Percentiles rank a stretch among this genome's conserved stretches.
Evolutionary conservation across 768 basidiomycete species (phyloP).

Genomic region (Suillus decipiens): DNA sequence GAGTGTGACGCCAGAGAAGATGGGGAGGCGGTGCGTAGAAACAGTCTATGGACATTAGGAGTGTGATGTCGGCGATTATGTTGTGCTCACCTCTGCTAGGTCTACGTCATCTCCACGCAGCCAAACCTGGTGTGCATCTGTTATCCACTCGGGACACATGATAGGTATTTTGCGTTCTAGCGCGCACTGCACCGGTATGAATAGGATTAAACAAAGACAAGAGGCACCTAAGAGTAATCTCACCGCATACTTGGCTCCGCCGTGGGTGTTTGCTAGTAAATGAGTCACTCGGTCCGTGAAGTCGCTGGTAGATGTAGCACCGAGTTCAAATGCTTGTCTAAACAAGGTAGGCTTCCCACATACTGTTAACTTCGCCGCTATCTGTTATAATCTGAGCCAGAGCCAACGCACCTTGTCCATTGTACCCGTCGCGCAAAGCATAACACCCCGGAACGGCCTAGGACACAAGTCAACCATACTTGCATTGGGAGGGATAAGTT

Average conservation of each 20-base stretch:
- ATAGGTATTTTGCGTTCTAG: slow-evolving; percentile 80
- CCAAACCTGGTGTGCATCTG: slow-evolving; percentile 72
- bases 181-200: slow-evolving; percentile 60
- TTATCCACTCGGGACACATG: slow-evolving; percentile 76
- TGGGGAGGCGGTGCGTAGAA: slow-evolving; percentile 60
- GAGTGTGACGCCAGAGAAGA: slow-evolving; percentile 71
- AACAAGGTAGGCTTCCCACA: slow-evolving; percentile 62
- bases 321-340: slow-evolving; percentile 78
- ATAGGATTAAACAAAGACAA: slow-evolving; percentile 9
- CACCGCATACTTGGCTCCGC: slow-evolving; percentile 83
- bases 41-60: slow-evolving; percentile 47
- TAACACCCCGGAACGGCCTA: slow-evolving; percentile 64
- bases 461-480: slow-evolving; percentile 53
- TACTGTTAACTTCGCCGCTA: slow-evolving; percentile 2
- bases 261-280: slow-evolving; percentile 78
- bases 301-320: slow-evolving; percentile 65
- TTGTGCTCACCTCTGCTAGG: slow-evolving; percentile 51
- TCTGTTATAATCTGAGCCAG: background rate
- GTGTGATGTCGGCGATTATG: no score
- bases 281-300: slow-evolving; percentile 90
- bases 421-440: slow-evolving; percentile 78
- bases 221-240: slow-evolving; percentile 21
- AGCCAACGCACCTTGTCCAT: slow-evolving; percentile 64
- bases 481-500: slow-evolving; percentile 47
- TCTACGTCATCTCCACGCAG: slow-evolving; percentile 79